Conservation (phyloP, 2,329 filamentous ascomycete genomes). For the Neocatenulostroma microsporum region DNA sequence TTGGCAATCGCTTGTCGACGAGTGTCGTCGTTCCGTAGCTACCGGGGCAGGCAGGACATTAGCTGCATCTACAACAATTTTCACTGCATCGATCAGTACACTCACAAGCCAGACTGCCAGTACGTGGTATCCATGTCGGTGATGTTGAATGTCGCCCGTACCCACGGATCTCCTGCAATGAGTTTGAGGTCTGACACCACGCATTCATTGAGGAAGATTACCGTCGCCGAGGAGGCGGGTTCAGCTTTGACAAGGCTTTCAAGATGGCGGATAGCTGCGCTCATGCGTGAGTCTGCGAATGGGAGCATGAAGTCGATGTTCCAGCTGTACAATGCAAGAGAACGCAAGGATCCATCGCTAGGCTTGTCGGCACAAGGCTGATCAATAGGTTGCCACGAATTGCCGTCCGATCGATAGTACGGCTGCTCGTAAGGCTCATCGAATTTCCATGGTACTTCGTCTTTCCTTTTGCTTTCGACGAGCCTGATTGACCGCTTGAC, state of each 20-base stretch:
- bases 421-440: constrained; percentile 19
- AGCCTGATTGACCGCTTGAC: constrained; percentile 3
- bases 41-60: no score
- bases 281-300: constrained; percentile 35
- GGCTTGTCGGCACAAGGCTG: no score
- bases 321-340: constrained; percentile 38
- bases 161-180: constrained; percentile 41
- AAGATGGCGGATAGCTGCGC: constrained; percentile 34
- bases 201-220: constrained; percentile 51
- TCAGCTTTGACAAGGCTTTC: constrained; percentile 22
- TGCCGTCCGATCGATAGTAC: constrained; percentile 9
- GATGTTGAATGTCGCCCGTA: constrained; percentile 41
- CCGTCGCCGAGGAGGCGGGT: constrained; percentile 20
- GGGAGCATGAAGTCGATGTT: constrained; percentile 43
- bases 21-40: constrained; percentile 50
- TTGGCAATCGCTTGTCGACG: constrained; percentile 40
- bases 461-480: constrained; percentile 2
- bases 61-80: no score
- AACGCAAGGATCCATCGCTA: no score
- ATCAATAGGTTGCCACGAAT: constrained; percentile 12
- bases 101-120: constrained; percentile 40
- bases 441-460: constrained; percentile 15
- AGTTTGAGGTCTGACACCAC: constrained; percentile 37
- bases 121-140: constrained; percentile 39
- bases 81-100: no score